Conservation (phyloP, 176 grass and related monocot species). For the Ampelocalamus luodianensis region DNA sequence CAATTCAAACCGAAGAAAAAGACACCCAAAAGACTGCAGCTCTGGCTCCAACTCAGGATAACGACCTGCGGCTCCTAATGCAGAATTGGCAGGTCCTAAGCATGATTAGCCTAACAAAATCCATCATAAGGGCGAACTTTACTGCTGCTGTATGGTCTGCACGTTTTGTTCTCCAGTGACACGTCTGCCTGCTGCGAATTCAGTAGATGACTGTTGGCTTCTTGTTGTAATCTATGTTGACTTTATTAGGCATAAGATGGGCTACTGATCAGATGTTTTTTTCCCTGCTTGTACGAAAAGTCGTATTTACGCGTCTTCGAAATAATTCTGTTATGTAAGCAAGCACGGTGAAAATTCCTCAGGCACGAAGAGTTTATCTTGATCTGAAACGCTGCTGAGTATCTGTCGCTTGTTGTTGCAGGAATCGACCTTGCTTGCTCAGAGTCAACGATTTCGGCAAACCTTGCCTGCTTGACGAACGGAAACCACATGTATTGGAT, state of each 20-base stretch:
- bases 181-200: conserved; percentile 4
- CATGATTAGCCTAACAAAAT: conserved; percentile 38
- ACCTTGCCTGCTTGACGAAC: conserved; percentile 39
- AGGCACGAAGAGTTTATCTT: conserved; percentile 17
- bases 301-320: conserved; percentile 15
- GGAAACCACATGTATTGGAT: conserved; percentile 37
- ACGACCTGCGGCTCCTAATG: conserved; percentile 32
- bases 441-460: conserved; percentile 55
- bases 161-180: conserved; percentile 22
- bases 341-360: conserved; percentile 26
- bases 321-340: conserved; percentile 20
- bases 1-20: conserved; percentile 61
- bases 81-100: conserved; percentile 29
- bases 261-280: conserved; percentile 13
- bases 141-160: not conserved
- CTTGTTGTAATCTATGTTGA: conserved; percentile 33
- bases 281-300: not conserved
- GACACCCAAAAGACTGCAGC: conserved; percentile 31
- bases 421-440: conserved; percentile 28
- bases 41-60: conserved; percentile 16
- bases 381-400: conserved; percentile 36
- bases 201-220: conserved; percentile 51
- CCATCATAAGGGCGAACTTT: not conserved
- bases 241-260: conserved; percentile 17
- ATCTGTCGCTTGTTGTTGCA: conserved; percentile 47